Conservation (phyloP, 768 basidiomycete species). For the Agaricus subrufescens region DNA sequence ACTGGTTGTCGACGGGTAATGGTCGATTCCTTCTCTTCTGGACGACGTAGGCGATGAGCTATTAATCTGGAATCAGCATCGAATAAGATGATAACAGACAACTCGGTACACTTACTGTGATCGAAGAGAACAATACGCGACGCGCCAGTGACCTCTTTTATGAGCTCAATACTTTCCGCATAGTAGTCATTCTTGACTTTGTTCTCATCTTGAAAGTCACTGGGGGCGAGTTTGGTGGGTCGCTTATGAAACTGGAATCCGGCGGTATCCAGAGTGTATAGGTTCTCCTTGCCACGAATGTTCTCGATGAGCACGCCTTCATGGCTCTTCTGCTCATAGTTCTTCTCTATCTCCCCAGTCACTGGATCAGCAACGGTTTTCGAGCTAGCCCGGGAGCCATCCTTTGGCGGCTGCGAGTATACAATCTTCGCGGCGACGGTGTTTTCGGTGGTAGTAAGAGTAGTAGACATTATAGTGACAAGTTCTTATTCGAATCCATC, state of each 20-base stretch:
- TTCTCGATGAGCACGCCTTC: conserved; percentile 40
- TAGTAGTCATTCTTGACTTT: conserved; percentile 51
- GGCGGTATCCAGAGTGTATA: conserved; percentile 38
- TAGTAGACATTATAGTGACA: too few species aligned
- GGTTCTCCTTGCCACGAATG: conserved; percentile 44
- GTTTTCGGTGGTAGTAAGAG: too few species aligned
- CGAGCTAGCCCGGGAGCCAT: too few species aligned
- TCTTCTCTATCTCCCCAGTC: too few species aligned
- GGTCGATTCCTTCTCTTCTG: conserved; percentile 27
- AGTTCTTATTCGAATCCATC: too few species aligned
- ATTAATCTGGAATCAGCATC: background rate
- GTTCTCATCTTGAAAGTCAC: conserved; percentile 31
- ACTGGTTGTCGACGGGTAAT: conserved; percentile 43
- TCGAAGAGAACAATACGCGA: conserved; percentile 56
- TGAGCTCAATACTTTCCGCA: conserved; percentile 47
- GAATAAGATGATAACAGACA: background rate
- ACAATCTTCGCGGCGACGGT: too few species aligned
- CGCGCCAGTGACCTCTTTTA: conserved; percentile 56
- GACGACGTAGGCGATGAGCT: conserved; percentile 46
- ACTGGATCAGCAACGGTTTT: too few species aligned
- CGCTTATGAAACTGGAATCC: conserved; percentile 41
- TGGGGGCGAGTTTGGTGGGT: conserved; percentile 32
- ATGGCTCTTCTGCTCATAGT: too few species aligned
- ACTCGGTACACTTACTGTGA: conserved; percentile 40
- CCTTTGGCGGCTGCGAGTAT: too few species aligned